Evolutionary conservation across 2,329 filamentous ascomycete genomes (phyloP).

Genomic region (Talaromyces sp.): DNA sequence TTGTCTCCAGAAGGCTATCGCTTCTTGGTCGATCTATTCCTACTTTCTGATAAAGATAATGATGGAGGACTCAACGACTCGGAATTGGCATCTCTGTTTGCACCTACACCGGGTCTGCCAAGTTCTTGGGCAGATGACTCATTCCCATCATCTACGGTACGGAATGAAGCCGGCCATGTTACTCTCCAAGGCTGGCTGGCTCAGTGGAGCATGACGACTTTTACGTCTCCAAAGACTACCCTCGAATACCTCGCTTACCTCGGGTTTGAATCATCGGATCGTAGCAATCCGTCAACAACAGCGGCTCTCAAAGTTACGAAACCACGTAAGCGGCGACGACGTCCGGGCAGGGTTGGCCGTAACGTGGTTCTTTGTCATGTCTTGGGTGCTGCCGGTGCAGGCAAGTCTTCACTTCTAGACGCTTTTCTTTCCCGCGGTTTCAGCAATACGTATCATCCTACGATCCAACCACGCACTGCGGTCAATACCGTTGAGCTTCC

Average conservation of each 20-base stretch:
- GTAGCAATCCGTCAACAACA: constrained; percentile 71
- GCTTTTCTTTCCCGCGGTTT: constrained; percentile 90
- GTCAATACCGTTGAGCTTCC: constrained; percentile 96
- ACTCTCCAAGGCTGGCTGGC: constrained; percentile 97
- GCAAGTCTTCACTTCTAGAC: constrained; percentile 88
- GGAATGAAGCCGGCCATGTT: constrained; percentile 91
- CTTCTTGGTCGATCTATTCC: constrained; percentile 95
- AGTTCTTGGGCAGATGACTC: constrained; percentile 81
- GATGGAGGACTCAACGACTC: constrained; percentile 87
- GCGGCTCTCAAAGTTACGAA: constrained; percentile 90
- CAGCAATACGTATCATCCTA: constrained; percentile 79
- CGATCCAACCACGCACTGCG: constrained; percentile 88
- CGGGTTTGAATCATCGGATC: constrained; percentile 79
- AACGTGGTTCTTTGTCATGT: constrained; percentile 95
- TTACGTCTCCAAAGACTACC: constrained; percentile 90
- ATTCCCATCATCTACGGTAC: constrained; percentile 90
- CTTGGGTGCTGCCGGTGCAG: constrained; percentile 77
- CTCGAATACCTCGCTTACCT: constrained; percentile 95
- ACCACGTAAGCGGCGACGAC: constrained; percentile 77
- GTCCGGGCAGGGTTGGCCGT: constrained; percentile 81
- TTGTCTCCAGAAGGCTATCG: constrained; percentile 91
- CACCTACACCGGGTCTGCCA: constrained; percentile 86
- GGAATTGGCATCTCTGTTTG: constrained; percentile 83
- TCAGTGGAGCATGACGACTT: constrained; percentile 99
- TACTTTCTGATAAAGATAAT: constrained; percentile 95